A percentile compares a stretch with the other conserved stretches of the same genome.
Conservation (phyloP, 169 alveolate species). For the Neospora caninum region DNA sequence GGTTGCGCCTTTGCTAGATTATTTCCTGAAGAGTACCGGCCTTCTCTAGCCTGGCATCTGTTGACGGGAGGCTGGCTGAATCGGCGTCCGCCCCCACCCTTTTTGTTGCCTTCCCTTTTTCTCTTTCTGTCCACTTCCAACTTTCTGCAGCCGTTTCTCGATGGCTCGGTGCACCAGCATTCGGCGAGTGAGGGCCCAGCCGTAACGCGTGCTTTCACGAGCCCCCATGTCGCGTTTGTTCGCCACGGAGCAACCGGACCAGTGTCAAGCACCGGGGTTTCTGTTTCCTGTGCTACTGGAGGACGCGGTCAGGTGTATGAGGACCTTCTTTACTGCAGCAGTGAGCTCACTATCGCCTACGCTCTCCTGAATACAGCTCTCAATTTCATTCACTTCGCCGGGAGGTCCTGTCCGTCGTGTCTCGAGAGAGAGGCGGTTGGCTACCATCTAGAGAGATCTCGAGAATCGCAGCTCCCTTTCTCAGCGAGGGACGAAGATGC, state of each 20-base stretch:
- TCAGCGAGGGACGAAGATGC: too few relatives aligned
- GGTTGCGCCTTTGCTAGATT: too few relatives aligned
- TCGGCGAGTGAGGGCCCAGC: not conserved
- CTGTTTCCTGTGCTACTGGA: not conserved
- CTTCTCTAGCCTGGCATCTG: too few relatives aligned
- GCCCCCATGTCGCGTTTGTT: not conserved
- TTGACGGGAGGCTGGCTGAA: too few relatives aligned
- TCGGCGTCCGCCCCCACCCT: too few relatives aligned
- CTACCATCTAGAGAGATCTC: not conserved
- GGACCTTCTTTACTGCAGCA: conserved; percentile 22
- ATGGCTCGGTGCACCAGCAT: not conserved
- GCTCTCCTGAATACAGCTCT: conserved; percentile 36
- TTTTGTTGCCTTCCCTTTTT: not conserved
- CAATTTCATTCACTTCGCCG: conserved; percentile 32
- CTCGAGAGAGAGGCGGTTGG: not conserved
- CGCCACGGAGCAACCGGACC: not conserved
- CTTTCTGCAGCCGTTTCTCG: conserved; percentile 4
- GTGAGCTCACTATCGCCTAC: conserved; percentile 43
- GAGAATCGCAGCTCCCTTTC: too few relatives aligned
- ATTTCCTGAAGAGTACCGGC: too few relatives aligned
- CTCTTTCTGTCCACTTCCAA: not conserved
- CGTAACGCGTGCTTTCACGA: not conserved
- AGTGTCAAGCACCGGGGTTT: not conserved
- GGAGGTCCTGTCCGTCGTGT: not conserved
- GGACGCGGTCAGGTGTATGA: conserved; percentile 3